These are phyloP conservation scores for Brassica rapa DNA, from an alignment of 345 rosid species.

Conservation along the genomic window DNA sequence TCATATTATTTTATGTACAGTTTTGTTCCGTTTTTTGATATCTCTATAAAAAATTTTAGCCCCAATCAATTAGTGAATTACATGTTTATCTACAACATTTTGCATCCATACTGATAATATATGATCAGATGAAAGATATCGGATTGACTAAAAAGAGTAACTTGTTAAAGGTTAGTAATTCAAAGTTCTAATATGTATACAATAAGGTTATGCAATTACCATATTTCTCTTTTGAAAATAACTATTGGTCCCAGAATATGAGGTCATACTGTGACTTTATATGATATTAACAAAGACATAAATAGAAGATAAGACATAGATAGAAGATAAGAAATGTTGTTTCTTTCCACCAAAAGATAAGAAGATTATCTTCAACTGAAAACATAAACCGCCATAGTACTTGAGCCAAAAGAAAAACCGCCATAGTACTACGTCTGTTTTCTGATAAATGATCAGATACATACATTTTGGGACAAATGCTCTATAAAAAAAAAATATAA, in stretches of 20 bases:
- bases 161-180: neutral
- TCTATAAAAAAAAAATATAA: neutral
- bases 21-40: neutral
- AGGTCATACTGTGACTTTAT: constrained; percentile 13
- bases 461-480: neutral
- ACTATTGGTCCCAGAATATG: neutral
- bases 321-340: neutral
- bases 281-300: neutral
- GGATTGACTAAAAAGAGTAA: neutral
- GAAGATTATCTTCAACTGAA: constrained; percentile 5
- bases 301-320: constrained; percentile 3
- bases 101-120: neutral
- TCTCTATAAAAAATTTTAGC: neutral
- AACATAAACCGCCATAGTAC: neutral
- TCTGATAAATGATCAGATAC: neutral
- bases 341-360: neutral
- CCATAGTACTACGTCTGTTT: constrained; percentile 4
- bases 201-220: constrained; percentile 10
- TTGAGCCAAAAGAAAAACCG: neutral
- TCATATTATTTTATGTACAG: neutral
- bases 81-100: neutral
- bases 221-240: constrained; percentile 4
- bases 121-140: neutral
- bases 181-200: constrained; percentile 3
- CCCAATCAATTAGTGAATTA: neutral